Evolutionary conservation across 2,329 filamentous ascomycete genomes (phyloP).

Genomic region (Byssochlamys sp.): DNA sequence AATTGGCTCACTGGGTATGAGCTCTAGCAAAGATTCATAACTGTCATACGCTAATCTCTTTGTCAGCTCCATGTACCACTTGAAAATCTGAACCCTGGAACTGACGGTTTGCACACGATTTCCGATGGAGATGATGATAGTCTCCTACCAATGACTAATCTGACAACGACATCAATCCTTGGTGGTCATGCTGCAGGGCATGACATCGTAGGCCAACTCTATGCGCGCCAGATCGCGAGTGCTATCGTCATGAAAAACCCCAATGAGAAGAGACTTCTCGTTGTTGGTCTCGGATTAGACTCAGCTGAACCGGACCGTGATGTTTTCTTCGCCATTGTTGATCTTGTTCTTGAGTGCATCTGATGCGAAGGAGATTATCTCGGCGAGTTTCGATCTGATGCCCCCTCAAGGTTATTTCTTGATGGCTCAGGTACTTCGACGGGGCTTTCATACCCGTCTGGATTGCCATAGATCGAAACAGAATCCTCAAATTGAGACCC

Average conservation of each 20-base stretch:
- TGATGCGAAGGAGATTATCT: constrained; percentile 11
- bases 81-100: constrained; percentile 25
- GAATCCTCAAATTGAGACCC: not conserved
- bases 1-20: constrained; percentile 81
- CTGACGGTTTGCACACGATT: constrained; percentile 30
- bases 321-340: constrained; percentile 34
- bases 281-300: constrained; percentile 50
- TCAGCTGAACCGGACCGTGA: constrained; percentile 33
- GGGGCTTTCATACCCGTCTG: not conserved
- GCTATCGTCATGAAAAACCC: constrained; percentile 63
- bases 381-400: not conserved
- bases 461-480: not conserved
- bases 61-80: constrained; percentile 23
- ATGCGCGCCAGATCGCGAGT: constrained; percentile 81
- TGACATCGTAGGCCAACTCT: constrained; percentile 76
- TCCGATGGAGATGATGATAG: constrained; percentile 40
- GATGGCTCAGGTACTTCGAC: not conserved
- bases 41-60: constrained; percentile 4
- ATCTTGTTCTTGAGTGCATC: constrained; percentile 35
- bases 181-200: constrained; percentile 71
- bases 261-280: constrained; percentile 48
- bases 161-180: constrained; percentile 78
- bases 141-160: constrained; percentile 65
- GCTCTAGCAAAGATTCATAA: not conserved
- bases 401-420: not conserved